phyloP scores from a whole-genome alignment of 192 early-diverging fungal species.

The Chytriomyces confervae region DNA sequence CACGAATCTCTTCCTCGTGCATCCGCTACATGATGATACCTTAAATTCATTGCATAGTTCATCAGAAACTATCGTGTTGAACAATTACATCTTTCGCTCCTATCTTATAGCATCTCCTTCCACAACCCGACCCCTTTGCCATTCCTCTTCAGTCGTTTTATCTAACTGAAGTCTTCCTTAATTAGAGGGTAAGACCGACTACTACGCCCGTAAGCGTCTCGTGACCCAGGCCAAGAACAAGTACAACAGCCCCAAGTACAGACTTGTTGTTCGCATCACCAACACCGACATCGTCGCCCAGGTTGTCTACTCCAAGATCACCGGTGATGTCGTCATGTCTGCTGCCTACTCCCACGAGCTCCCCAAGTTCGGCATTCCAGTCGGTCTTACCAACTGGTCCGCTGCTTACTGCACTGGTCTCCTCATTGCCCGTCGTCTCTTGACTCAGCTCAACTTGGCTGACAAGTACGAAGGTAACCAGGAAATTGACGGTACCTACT shows the following conservation, averaged over 20 bases:
- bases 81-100: constrained; percentile 82
- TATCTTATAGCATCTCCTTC: constrained; percentile 70
- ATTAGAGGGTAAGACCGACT: constrained; percentile 99
- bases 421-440: constrained; percentile 92
- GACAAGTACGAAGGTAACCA: constrained; percentile 96
- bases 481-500: constrained; percentile 87
- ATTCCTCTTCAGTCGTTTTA: background rate
- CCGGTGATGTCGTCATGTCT: constrained; percentile 93
- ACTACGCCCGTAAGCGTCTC: constrained; percentile 98
- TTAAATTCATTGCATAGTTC: constrained; percentile 66
- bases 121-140: background rate
- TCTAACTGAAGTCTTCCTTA: background rate
- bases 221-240: constrained; percentile 99
- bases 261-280: constrained; percentile 99
- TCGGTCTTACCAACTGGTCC: constrained; percentile 99
- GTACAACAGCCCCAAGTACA: constrained; percentile 99
- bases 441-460: constrained; percentile 92
- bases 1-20: background rate
- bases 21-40: background rate
- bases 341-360: constrained; percentile 98
- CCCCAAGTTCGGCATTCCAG: constrained; percentile 91
- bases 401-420: constrained; percentile 99
- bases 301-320: constrained; percentile 97
- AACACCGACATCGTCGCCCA: constrained; percentile 97
- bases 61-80: constrained; percentile 71